phyloP scores from a whole-genome alignment of 2,329 filamentous ascomycete species.

The Ophiostoma sp. region DNA sequence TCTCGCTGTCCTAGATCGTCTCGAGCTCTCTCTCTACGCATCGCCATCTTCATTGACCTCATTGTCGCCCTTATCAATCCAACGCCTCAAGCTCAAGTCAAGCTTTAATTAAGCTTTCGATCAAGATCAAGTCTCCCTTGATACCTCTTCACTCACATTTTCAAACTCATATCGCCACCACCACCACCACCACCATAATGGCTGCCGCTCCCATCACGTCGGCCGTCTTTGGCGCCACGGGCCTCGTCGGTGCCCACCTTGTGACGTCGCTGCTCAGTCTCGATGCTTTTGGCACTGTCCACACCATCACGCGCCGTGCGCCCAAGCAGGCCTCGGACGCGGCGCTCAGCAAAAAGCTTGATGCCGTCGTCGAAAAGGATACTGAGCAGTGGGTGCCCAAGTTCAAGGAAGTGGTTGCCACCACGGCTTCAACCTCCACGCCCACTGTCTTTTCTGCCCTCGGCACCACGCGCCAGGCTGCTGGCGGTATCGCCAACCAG shows the following conservation, averaged over 20 bases:
- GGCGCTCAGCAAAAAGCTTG: conserved; percentile 64
- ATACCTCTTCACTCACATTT: background rate
- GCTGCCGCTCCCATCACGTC: conserved; percentile 21
- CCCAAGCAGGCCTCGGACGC: conserved; percentile 54
- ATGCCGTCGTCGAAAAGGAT: conserved; percentile 66
- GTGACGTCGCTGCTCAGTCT: conserved; percentile 63
- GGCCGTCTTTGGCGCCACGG: conserved; percentile 64
- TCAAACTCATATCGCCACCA: background rate
- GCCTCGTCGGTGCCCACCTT: conserved; percentile 72
- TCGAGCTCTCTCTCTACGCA: background rate
- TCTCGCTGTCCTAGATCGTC: no score
- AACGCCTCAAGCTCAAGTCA: background rate
- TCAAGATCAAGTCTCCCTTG: background rate
- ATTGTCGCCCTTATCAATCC: background rate
- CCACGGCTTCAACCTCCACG: conserved; percentile 45
- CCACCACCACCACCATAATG: background rate
- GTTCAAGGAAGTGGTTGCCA: conserved; percentile 50
- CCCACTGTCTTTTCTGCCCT: conserved; percentile 73
- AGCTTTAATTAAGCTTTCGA: background rate
- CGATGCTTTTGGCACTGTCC: conserved; percentile 53
- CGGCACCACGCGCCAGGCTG: conserved; percentile 74
- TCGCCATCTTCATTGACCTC: background rate
- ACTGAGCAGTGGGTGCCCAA: conserved; percentile 65
- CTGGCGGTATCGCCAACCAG: conserved; percentile 76
- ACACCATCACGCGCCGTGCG: conserved; percentile 66